Conservation (phyloP, 108 stramenopile genomes). For the Conticribra weissflogii region DNA sequence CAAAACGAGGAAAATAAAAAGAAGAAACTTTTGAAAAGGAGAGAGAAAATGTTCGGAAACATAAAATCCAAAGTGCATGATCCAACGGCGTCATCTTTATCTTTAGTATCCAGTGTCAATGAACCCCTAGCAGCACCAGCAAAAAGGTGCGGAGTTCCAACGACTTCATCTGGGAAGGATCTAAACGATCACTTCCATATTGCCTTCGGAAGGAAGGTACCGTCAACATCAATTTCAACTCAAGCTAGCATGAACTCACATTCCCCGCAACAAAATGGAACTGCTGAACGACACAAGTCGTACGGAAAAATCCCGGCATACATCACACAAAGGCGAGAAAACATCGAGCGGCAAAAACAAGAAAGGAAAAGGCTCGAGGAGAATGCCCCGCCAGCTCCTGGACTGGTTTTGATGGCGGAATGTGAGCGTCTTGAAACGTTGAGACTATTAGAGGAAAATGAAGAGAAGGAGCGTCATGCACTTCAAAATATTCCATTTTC, state of each 20-base stretch:
- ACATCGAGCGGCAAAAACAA: conserved; percentile 40
- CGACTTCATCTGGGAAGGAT: not conserved
- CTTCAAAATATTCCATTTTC: conserved; percentile 47
- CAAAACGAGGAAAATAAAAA: conserved; percentile 26
- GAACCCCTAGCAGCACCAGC: not conserved
- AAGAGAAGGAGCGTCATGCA: conserved; percentile 32
- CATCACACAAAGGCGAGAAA: conserved; percentile 35
- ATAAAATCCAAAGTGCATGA: conserved; percentile 27
- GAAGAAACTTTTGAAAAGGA: conserved; percentile 43
- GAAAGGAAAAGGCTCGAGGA: conserved; percentile 12
- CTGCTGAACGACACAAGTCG: conserved; percentile 31
- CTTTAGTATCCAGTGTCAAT: not conserved
- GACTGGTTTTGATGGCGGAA: conserved; percentile 45
- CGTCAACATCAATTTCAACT: not conserved
- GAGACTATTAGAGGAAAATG: conserved; percentile 42
- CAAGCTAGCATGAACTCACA: no score
- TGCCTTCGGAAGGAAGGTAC: conserved; percentile 30
- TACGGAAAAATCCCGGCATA: conserved; percentile 48
- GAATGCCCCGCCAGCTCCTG: conserved; percentile 44
- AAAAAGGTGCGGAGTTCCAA: no score
- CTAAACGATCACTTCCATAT: conserved; percentile 15
- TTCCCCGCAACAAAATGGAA: not conserved
- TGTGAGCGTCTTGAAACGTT: conserved; percentile 42
- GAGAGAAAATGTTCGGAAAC: conserved; percentile 42
- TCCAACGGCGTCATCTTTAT: conserved; percentile 11